phyloP scores from a whole-genome alignment of 1,139 yeast species.

The Blastobotrys niveus region DNA sequence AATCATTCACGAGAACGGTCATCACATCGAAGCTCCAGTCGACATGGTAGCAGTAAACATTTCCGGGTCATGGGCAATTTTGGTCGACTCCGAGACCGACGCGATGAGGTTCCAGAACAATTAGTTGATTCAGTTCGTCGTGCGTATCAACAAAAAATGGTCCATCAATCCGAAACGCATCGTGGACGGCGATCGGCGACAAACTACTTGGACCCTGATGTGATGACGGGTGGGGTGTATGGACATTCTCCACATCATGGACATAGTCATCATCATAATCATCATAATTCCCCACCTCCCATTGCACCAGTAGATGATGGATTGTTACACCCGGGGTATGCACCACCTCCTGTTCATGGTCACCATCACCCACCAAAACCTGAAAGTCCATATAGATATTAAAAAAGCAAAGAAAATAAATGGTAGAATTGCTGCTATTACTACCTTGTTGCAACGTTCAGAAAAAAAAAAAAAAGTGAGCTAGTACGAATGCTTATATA shows the following conservation, averaged over 20 bases:
- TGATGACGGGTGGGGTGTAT: too few species aligned
- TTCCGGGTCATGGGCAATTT: conserved; percentile 5
- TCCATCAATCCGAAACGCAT: not conserved
- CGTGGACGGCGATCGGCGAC: too few species aligned
- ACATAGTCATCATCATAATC: not conserved
- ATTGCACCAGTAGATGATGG: conserved; percentile 1
- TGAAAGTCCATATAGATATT: conserved; percentile 4
- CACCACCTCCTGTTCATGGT: not conserved
- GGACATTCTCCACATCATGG: too few species aligned
- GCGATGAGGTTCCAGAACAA: conserved; percentile 11
- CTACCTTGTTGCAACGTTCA: too few species aligned
- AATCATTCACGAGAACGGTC: not conserved
- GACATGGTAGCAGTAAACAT: conserved; percentile 1
- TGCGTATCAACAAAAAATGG: conserved; percentile 1
- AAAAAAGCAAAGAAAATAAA: too few species aligned
- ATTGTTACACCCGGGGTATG: not conserved
- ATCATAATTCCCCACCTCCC: not conserved
- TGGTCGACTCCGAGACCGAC: conserved; percentile 9
- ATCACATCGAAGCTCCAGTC: not conserved
- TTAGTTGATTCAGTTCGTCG: conserved; percentile 5
- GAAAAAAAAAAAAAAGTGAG: too few species aligned
- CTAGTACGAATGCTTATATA: too few species aligned
- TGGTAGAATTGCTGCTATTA: too few species aligned
- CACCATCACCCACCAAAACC: not conserved
- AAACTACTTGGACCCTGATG: too few species aligned